These are phyloP conservation scores for Podospora pseudoanserina DNA, from an alignment of 495 filamentous ascomycete species.

Conservation along the genomic window DNA sequence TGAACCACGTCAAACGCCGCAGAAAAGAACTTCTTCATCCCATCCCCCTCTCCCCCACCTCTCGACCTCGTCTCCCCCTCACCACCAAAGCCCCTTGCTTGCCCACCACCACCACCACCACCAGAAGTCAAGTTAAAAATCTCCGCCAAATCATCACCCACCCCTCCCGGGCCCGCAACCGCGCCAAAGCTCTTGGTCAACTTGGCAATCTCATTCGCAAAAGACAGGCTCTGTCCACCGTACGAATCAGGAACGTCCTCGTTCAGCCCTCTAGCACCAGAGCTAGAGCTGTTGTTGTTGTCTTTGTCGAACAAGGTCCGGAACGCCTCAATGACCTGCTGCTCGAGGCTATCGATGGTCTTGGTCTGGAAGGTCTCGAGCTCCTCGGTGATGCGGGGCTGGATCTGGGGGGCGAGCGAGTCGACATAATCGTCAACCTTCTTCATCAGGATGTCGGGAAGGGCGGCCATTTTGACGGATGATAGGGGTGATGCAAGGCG, in stretches of 20 bases:
- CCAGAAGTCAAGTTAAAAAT: slow-evolving; percentile 35
- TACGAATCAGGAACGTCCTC: slow-evolving; percentile 29
- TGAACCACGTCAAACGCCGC: slow-evolving; percentile 32
- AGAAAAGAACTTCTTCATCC: slow-evolving; percentile 23
- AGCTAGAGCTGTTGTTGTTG: neutral
- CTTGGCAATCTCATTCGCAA: slow-evolving; percentile 35
- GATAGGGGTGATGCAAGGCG: neutral
- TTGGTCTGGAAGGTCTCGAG: slow-evolving; percentile 33
- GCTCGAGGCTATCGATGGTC: slow-evolving; percentile 35
- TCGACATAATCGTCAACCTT: slow-evolving; percentile 38
- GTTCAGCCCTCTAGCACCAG: slow-evolving; percentile 20
- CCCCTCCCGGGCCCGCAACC: slow-evolving; percentile 22
- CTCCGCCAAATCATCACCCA: slow-evolving; percentile 33
- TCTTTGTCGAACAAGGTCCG: slow-evolving; percentile 33
- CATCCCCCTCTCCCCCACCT: slow-evolving; percentile 5
- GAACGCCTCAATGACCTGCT: slow-evolving; percentile 32
- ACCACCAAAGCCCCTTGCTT: slow-evolving; percentile 17
- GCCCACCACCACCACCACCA: neutral
- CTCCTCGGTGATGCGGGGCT: slow-evolving; percentile 35
- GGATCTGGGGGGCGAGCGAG: slow-evolving; percentile 36
- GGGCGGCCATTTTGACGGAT: neutral
- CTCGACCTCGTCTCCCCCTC: slow-evolving; percentile 13
- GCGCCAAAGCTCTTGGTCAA: slow-evolving; percentile 30
- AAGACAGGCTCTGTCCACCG: slow-evolving; percentile 32
- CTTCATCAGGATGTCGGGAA: slow-evolving; percentile 32